phyloP scores from a whole-genome alignment of 2,329 filamentous ascomycete species.

The Fusarium guadeloupense region DNA sequence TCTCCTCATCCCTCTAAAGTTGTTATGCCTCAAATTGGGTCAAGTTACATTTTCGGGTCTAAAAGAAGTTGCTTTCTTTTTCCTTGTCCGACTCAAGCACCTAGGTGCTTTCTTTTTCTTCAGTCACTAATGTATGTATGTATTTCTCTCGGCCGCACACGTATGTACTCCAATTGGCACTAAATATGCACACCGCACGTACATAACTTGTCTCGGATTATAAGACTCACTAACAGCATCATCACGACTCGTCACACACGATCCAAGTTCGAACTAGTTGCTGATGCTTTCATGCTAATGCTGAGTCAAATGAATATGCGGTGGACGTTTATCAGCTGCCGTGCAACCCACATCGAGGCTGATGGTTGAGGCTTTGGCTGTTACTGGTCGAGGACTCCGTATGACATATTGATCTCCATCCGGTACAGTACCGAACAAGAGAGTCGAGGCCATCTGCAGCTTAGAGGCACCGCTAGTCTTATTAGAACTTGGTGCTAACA shows the following conservation, averaged over 20 bases:
- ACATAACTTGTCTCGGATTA: background rate
- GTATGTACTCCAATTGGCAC: slow-evolving; percentile 20
- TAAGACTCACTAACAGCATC: background rate
- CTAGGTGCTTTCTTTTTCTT: slow-evolving; percentile 31
- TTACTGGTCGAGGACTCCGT: slow-evolving; percentile 20
- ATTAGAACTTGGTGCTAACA: background rate
- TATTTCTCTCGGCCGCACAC: slow-evolving; percentile 16
- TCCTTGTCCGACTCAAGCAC: slow-evolving; percentile 10
- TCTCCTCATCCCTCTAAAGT: background rate
- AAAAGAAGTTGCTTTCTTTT: slow-evolving; percentile 24
- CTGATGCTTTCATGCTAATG: background rate
- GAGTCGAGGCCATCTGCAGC: slow-evolving; percentile 30
- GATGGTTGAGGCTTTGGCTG: slow-evolving; percentile 14
- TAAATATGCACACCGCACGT: slow-evolving; percentile 4
- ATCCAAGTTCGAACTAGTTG: slow-evolving; percentile 17
- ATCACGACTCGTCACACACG: background rate
- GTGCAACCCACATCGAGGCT: slow-evolving; percentile 29
- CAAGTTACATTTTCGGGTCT: background rate
- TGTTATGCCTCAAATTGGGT: background rate
- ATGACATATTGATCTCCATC: slow-evolving; percentile 28
- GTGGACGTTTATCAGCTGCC: slow-evolving; percentile 21
- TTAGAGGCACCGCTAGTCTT: slow-evolving; percentile 16
- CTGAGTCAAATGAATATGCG: slow-evolving; percentile 17
- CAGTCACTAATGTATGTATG: background rate
- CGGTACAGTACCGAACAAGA: background rate